These are phyloP conservation scores for Sinapis alba DNA, from an alignment of 441 rosid species.

Conservation along the genomic window DNA sequence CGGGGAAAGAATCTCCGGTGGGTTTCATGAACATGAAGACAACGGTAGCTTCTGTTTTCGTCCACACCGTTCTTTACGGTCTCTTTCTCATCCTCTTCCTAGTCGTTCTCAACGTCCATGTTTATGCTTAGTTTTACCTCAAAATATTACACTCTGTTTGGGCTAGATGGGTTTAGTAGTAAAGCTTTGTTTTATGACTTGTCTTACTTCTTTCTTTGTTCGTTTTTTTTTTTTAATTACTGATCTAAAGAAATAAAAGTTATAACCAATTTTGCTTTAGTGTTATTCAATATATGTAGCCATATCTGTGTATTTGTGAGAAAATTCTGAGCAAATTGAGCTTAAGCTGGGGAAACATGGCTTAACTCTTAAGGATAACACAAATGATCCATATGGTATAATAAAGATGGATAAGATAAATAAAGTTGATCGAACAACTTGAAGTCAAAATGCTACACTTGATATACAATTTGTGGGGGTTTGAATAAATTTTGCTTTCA, in stretches of 20 bases:
- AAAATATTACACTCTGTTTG: conserved; percentile 1
- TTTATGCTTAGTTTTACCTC: conserved; percentile 46
- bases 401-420: background rate
- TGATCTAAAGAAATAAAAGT: background rate
- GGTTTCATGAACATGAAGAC: conserved; percentile 92
- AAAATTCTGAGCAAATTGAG: background rate
- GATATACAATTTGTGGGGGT: background rate
- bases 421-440: background rate
- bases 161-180: background rate
- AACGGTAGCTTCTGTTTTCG: conserved; percentile 64
- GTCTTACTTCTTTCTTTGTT: background rate
- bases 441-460: background rate
- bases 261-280: background rate
- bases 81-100: conserved; percentile 71
- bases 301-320: background rate
- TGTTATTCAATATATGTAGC: background rate
- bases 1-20: conserved; percentile 66
- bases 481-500: background rate
- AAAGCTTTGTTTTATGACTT: background rate
- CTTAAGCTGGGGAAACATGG: background rate
- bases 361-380: background rate
- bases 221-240: background rate
- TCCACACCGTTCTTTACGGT: conserved; percentile 67
- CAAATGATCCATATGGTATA: background rate
- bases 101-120: conserved; percentile 68